Conservation (phyloP, 2,329 filamentous ascomycete genomes). For the Fusarium musae region DNA sequence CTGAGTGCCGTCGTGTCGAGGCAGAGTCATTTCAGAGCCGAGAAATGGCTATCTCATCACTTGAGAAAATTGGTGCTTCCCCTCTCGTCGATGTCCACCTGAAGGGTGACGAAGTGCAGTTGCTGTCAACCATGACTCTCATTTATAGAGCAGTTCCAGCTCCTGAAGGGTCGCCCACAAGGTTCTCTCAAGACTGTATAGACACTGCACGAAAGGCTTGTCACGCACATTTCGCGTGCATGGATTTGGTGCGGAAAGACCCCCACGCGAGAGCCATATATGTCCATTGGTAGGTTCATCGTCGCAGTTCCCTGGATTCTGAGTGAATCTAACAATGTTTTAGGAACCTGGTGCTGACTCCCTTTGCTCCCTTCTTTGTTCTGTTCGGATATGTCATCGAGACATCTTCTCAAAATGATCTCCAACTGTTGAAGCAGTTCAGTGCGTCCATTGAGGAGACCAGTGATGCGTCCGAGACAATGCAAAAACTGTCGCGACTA, state of each 20-base stretch:
- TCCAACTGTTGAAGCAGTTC: slow-evolving; percentile 66
- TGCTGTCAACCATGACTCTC: slow-evolving; percentile 61
- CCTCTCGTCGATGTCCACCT: slow-evolving; percentile 57
- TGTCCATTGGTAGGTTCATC: slow-evolving; percentile 60
- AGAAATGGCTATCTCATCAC: slow-evolving; percentile 50
- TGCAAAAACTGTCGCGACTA: slow-evolving; percentile 70
- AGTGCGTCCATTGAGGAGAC: slow-evolving; percentile 64
- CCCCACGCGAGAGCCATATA: slow-evolving; percentile 58
- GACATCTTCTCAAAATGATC: slow-evolving; percentile 62
- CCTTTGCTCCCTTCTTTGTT: slow-evolving; percentile 69
- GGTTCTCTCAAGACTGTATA: slow-evolving; percentile 62
- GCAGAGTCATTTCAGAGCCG: slow-evolving; percentile 50
- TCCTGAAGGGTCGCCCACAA: slow-evolving; percentile 53
- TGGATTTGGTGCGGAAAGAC: slow-evolving; percentile 55
- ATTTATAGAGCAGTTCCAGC: slow-evolving; percentile 64
- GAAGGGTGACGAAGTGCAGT: slow-evolving; percentile 59
- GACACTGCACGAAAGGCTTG: slow-evolving; percentile 62
- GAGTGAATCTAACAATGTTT: slow-evolving; percentile 12
- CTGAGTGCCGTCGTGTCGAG: slow-evolving; percentile 52
- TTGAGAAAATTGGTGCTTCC: slow-evolving; percentile 53
- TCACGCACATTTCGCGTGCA: slow-evolving; percentile 57
- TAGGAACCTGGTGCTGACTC: slow-evolving; percentile 66
- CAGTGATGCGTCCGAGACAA: slow-evolving; percentile 65
- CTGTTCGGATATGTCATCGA: slow-evolving; percentile 69
- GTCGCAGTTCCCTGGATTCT: neutral